Percentiles rank a stretch among this genome's conserved stretches.
Evolutionary conservation across 768 basidiomycete species (phyloP).

Genomic region (Xerocomus brunneocitrinus): DNA sequence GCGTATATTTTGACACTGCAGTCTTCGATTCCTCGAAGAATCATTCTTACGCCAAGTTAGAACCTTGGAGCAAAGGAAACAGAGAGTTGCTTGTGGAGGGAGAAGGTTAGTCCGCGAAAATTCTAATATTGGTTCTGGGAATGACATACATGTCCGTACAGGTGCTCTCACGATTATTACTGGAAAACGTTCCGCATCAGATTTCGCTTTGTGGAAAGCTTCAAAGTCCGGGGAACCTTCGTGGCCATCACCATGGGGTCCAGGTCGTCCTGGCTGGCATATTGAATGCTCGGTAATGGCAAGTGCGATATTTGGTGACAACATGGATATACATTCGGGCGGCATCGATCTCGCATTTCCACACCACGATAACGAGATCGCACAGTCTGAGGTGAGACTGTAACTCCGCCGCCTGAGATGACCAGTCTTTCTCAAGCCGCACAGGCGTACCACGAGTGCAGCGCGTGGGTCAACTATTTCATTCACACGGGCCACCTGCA

Average conservation of each 20-base stretch:
- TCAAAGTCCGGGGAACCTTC: conserved; percentile 95
- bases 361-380: conserved; percentile 98
- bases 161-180: conserved; percentile 53
- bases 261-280: conserved; percentile 93
- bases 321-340: conserved; percentile 97
- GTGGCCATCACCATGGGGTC: conserved; percentile 96
- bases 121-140: not conserved
- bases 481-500: conserved; percentile 97
- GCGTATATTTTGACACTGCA: conserved; percentile 87
- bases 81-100: conserved; percentile 84
- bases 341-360: conserved; percentile 98
- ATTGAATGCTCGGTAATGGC: conserved; percentile 99
- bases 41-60: conserved; percentile 90
- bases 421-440: conserved; percentile 8
- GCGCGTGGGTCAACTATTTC: conserved; percentile 98
- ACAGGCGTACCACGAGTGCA: conserved; percentile 90
- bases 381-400: conserved; percentile 80
- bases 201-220: conserved; percentile 98
- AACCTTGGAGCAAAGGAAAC: conserved; percentile 96
- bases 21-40: conserved; percentile 71
- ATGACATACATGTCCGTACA: conserved; percentile 19
- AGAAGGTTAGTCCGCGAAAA: conserved; percentile 56
- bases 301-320: conserved; percentile 78
- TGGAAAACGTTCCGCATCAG: conserved; percentile 76
- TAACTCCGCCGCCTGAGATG: conserved; percentile 3